Evolutionary conservation across 495 filamentous ascomycete genomes (phyloP).

Genomic region (Geoglossum glabrum): DNA sequence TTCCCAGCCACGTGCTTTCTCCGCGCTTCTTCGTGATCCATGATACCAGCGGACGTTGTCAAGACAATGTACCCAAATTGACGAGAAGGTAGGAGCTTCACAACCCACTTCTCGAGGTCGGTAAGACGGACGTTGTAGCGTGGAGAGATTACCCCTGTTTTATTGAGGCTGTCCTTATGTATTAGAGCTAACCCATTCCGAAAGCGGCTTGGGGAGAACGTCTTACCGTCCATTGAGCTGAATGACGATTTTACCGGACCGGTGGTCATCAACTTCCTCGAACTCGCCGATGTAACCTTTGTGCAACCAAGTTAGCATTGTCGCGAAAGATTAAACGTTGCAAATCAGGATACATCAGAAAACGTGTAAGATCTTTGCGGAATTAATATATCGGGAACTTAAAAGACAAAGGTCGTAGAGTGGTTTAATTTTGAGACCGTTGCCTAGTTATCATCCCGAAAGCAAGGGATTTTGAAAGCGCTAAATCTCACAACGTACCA

Average conservation of each 20-base stretch:
- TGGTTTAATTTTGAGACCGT: slow-evolving; percentile 42
- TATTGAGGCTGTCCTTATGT: slow-evolving; percentile 51
- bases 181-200: neutral
- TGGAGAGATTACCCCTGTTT: slow-evolving; percentile 95
- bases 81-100: slow-evolving; percentile 94
- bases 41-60: slow-evolving; percentile 95
- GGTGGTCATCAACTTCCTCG: slow-evolving; percentile 98
- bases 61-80: slow-evolving; percentile 99
- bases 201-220: neutral
- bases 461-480: slow-evolving; percentile 6
- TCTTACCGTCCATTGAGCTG: slow-evolving; percentile 64
- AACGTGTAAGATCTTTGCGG: slow-evolving; percentile 91
- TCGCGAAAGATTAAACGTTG: slow-evolving; percentile 84
- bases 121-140: slow-evolving; percentile 95
- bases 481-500: slow-evolving; percentile 42
- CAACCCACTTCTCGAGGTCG: slow-evolving; percentile 98
- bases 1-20: slow-evolving; percentile 95
- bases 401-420: slow-evolving; percentile 86
- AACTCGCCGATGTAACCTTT: slow-evolving; percentile 99
- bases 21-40: slow-evolving; percentile 99
- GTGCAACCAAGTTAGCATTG: slow-evolving; percentile 38
- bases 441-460: slow-evolving; percentile 99
- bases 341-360: slow-evolving; percentile 49
- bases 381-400: slow-evolving; percentile 86
- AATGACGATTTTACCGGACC: slow-evolving; percentile 94